phyloP scores from a whole-genome alignment of 1,139 yeast genomes.

The Protomyces macrosporus region DNA sequence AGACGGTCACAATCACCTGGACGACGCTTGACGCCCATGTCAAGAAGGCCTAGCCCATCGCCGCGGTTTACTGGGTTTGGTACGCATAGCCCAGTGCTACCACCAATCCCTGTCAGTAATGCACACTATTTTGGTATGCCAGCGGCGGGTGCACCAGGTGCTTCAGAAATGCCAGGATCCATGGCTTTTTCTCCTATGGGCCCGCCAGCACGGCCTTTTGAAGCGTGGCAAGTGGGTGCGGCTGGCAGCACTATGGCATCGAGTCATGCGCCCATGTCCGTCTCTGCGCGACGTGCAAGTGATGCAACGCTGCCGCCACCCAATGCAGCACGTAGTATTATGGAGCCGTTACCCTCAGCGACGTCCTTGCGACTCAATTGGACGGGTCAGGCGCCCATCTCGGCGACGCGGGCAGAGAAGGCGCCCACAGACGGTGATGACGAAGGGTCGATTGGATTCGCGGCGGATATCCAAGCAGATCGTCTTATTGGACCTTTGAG shows the following conservation, averaged over 20 bases:
- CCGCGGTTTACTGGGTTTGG: not conserved
- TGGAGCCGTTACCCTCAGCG: not conserved
- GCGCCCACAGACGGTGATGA: not conserved
- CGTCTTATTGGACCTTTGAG: constrained; percentile 9
- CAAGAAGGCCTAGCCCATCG: not conserved
- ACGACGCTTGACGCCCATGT: not conserved
- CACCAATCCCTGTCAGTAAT: not conserved
- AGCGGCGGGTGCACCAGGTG: not conserved
- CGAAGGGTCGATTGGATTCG: not conserved
- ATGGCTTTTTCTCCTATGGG: not conserved
- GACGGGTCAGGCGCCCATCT: not conserved
- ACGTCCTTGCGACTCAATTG: not conserved
- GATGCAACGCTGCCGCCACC: not conserved
- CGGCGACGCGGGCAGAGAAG: not conserved
- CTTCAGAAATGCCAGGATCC: not conserved
- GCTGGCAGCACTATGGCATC: not conserved
- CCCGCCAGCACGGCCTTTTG: not conserved
- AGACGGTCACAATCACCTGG: not conserved
- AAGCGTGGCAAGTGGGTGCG: not conserved
- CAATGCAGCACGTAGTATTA: not conserved
- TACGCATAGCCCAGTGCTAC: not conserved
- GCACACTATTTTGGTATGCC: not conserved
- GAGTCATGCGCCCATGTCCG: not conserved
- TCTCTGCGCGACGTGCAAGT: not conserved
- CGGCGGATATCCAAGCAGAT: not conserved